Evolutionary conservation across 495 filamentous ascomycete species (phyloP), one percentile per base, ranked within the genome.

Genomic region (Aspergillus conjunctus): DNA sequence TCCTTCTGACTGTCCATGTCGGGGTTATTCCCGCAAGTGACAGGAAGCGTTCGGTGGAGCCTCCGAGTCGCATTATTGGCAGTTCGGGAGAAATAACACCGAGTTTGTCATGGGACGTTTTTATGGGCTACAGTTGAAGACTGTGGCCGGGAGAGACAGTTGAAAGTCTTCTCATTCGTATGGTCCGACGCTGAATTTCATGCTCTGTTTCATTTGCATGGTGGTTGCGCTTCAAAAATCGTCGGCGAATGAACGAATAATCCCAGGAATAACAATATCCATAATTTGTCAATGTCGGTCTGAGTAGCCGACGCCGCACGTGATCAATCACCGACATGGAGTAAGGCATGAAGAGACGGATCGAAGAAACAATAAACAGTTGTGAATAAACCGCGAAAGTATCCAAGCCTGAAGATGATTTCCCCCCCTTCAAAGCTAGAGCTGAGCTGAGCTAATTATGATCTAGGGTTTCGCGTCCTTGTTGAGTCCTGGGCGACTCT

Each of bases 161-260:
- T n/a, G 37, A n/a, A 41, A 4, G 15, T n/a, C 8, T 41, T 41
- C 0, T 41, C 4, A 41, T 8, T 41, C 12, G 15, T 41, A 41
- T 11, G 37, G 7, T 14, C 4, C 4, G 37, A 41, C 0, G 12
- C 3, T n/a, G 37, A 41, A 41, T 8, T 41, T 5, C 37, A 41
- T 8, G 37, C 37, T 14, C 8, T 4, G 8, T 41, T 41, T 41
- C 9, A 7, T 8, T n/a, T 26, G 26, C 11, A 41, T 41, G 7
- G 34, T 39, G 34, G 15, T 39, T 39, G 10, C 9, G 34, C 10
- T 39, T 30, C 22, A 4, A 14, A 2, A 20, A 2, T 20, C 26
- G 34, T 53, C 57, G 57, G 57, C 26, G 53, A 59, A 53, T 54
- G 49, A 59, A 46, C n/a, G n/a, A n/a, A n/a, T n/a, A n/a, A n/a